Conservation (phyloP, 768 basidiomycete species). For the Leucosporidium creatinivorum region DNA sequence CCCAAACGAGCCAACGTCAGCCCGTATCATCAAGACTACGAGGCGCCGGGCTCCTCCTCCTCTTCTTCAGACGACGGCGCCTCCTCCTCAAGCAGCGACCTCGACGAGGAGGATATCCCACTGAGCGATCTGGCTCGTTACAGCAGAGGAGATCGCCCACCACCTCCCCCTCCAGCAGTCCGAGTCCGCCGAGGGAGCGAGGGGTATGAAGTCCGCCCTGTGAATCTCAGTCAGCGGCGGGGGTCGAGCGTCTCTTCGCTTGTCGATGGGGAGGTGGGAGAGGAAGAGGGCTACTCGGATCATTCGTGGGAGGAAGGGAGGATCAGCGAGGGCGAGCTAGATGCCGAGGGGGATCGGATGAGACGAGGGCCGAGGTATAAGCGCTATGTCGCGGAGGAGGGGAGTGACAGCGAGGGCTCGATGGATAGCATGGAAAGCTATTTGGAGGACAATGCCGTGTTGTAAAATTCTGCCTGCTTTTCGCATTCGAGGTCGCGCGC, state of each 20-base stretch:
- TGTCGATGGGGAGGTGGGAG: neutral
- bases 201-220: conserved; percentile 25
- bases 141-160: neutral
- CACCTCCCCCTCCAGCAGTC: conserved; percentile 12
- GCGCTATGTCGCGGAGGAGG: conserved; percentile 26
- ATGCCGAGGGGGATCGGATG: conserved; percentile 17
- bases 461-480: no score
- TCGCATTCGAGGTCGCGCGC: no score
- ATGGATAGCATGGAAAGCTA: neutral
- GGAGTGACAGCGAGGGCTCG: conserved; percentile 17
- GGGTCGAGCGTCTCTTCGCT: neutral
- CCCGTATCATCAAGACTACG: neutral
- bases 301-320: conserved; percentile 3
- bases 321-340: conserved; percentile 16
- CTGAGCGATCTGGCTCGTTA: conserved; percentile 8
- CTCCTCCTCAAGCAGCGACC: neutral
- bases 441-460: neutral
- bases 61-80: neutral
- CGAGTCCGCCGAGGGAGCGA: conserved; percentile 26
- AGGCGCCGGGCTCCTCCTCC: neutral
- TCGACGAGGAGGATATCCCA: conserved; percentile 24
- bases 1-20: neutral
- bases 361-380: conserved; percentile 19
- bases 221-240: no score
- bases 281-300: conserved; percentile 1